These are phyloP conservation scores for Talaromyces verruculosus DNA, from an alignment of 2,329 filamentous ascomycete genomes.

Conservation along the genomic window DNA sequence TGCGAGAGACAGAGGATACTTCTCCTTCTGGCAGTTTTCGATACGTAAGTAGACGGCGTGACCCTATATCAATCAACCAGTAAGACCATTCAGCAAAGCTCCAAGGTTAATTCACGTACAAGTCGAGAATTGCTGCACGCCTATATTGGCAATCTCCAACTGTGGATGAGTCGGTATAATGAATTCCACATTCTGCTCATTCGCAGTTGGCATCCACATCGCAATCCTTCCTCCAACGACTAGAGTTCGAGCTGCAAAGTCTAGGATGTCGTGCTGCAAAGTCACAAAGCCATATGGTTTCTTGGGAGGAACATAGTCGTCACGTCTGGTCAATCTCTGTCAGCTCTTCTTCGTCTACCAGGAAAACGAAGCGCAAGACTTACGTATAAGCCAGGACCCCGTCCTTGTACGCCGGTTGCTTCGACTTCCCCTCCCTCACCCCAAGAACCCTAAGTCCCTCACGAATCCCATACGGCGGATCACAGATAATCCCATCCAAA, in stretches of 20 bases:
- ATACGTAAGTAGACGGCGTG: slow-evolving; percentile 84
- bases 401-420: slow-evolving; percentile 62
- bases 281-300: slow-evolving; percentile 87
- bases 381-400: slow-evolving; percentile 69
- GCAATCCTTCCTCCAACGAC: slow-evolving; percentile 77
- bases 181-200: slow-evolving; percentile 74
- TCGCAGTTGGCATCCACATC: slow-evolving; percentile 97
- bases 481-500: slow-evolving; percentile 89
- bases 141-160: slow-evolving; percentile 71
- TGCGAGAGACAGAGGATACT: slow-evolving; percentile 31
- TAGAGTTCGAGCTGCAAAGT: slow-evolving; percentile 73
- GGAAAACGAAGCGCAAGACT: slow-evolving; percentile 1
- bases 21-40: slow-evolving; percentile 63
- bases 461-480: slow-evolving; percentile 92
- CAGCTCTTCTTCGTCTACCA: background rate
- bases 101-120: slow-evolving; percentile 57
- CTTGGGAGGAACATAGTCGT: slow-evolving; percentile 80
- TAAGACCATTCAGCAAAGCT: background rate
- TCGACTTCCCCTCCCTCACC: slow-evolving; percentile 59
- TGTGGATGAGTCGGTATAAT: slow-evolving; percentile 73
- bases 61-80: slow-evolving; percentile 59
- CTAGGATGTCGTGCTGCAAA: slow-evolving; percentile 85
- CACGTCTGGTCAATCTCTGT: slow-evolving; percentile 43
- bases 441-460: slow-evolving; percentile 90
- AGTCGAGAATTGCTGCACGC: slow-evolving; percentile 84